Evolutionary conservation across 768 basidiomycete species (phyloP).

Genomic region (Phylloporus sp.): DNA sequence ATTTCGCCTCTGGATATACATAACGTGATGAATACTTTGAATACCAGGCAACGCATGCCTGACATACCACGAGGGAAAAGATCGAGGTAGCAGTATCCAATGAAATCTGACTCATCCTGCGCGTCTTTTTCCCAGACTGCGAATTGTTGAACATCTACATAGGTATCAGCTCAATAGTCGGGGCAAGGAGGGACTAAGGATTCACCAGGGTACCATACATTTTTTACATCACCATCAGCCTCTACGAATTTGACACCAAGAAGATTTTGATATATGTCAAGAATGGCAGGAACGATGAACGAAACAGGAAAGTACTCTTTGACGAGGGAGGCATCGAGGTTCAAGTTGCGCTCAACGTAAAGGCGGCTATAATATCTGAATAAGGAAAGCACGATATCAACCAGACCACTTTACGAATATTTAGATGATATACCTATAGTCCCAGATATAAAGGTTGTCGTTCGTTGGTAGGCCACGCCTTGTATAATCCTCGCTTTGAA

Average conservation of each 20-base stretch:
- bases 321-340: conserved; percentile 71
- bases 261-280: conserved; percentile 79
- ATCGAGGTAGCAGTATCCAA: conserved; percentile 87
- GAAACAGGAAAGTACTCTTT: conserved; percentile 90
- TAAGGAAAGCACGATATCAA: background rate
- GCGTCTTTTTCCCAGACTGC: conserved; percentile 81
- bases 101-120: conserved; percentile 64
- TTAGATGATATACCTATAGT: conserved; percentile 54
- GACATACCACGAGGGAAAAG: conserved; percentile 78
- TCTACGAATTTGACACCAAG: conserved; percentile 68
- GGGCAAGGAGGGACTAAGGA: background rate
- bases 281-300: conserved; percentile 76
- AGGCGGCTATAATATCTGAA: conserved; percentile 33
- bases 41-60: background rate
- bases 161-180: background rate
- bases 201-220: conserved; percentile 79
- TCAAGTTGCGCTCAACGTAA: conserved; percentile 61
- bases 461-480: conserved; percentile 59
- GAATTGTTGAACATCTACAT: conserved; percentile 74
- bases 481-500: conserved; percentile 74
- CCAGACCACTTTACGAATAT: background rate
- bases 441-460: conserved; percentile 78
- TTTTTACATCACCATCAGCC: conserved; percentile 49
- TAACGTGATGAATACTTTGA: background rate
- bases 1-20: conserved; percentile 76